Evolutionary conservation across 2,329 filamentous ascomycete species (phyloP).

Genomic region (Claviceps sp.): DNA sequence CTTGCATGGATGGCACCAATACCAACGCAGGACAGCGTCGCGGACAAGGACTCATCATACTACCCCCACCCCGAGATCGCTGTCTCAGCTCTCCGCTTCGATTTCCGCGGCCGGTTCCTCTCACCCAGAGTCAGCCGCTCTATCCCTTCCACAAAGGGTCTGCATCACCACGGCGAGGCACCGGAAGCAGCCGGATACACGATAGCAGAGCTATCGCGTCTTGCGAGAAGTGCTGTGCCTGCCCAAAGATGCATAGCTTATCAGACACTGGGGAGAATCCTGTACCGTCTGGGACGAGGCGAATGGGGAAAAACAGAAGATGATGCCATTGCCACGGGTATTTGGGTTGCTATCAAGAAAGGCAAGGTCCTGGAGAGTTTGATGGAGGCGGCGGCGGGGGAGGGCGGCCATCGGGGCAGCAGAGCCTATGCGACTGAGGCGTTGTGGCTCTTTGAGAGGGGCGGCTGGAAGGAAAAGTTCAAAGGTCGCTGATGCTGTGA

Average conservation of each 20-base stretch:
- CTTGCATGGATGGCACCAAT: constrained; percentile 81
- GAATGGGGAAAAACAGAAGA: constrained; percentile 48
- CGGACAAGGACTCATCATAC: constrained; percentile 63
- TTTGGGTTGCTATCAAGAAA: constrained; percentile 73
- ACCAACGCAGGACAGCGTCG: constrained; percentile 48
- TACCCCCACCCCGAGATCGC: constrained; percentile 65
- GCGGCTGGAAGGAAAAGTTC: constrained; percentile 53
- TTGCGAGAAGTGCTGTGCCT: constrained; percentile 69
- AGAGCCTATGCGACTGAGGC: constrained; percentile 79
- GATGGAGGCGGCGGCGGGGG: constrained; percentile 58
- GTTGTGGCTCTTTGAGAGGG: constrained; percentile 67
- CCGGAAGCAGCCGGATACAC: constrained; percentile 94
- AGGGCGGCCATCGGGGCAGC: constrained; percentile 62
- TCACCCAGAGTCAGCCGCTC: constrained; percentile 60
- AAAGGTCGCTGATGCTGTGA: constrained; percentile 32
- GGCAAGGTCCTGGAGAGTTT: constrained; percentile 66
- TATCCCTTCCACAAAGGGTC: constrained; percentile 63
- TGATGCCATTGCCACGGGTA: constrained; percentile 53
- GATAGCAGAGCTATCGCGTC: constrained; percentile 66
- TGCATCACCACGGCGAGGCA: constrained; percentile 88
- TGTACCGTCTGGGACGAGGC: constrained; percentile 69
- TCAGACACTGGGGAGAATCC: constrained; percentile 73
- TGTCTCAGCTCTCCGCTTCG: constrained; percentile 71
- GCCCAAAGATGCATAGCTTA: constrained; percentile 85
- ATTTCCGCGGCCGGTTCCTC: constrained; percentile 69